Conservation (phyloP, 108 stramenopile species). For the Nannochloropsis gaditana region DNA sequence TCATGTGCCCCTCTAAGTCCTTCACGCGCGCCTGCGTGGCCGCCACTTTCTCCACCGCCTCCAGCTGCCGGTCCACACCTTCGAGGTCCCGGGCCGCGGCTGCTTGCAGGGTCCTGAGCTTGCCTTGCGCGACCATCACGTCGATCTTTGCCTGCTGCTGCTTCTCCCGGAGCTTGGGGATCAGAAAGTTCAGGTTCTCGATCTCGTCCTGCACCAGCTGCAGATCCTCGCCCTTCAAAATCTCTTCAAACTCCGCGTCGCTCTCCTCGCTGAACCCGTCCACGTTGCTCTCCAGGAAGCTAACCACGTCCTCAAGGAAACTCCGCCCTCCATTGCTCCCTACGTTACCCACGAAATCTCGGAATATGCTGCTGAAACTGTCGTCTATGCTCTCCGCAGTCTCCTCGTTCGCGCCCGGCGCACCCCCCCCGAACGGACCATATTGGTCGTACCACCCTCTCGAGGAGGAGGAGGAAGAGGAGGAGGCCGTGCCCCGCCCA, state of each 20-base stretch:
- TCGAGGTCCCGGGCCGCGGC: slow-evolving; percentile 26
- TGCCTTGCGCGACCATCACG: background rate
- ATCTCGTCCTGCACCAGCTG: background rate
- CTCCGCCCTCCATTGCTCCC: slow-evolving; percentile 28
- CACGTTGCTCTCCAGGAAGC: slow-evolving; percentile 37
- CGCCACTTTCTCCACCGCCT: slow-evolving; percentile 27
- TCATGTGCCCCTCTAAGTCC: slow-evolving; percentile 37
- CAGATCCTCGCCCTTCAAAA: slow-evolving; percentile 26
- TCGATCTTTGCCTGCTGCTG: slow-evolving; percentile 23
- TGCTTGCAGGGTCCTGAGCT: background rate
- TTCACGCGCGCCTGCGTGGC: slow-evolving; percentile 39
- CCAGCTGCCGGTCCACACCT: slow-evolving; percentile 38
- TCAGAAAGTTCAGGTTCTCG: background rate
- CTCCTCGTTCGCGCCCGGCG: background rate
- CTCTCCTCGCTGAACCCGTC: slow-evolving; percentile 21
- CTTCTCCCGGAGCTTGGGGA: slow-evolving; percentile 27
- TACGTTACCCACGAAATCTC: slow-evolving; percentile 30
- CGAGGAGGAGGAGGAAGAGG: background rate
- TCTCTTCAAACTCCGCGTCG: slow-evolving; percentile 31
- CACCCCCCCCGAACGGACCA: background rate
- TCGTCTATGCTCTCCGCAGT: slow-evolving; percentile 27
- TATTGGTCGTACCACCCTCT: slow-evolving; percentile 11
- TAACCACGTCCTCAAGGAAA: slow-evolving; percentile 33
- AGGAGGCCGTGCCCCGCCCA: background rate
- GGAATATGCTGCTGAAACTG: slow-evolving; percentile 38